A percentile compares a stretch with the other conserved stretches of the same genome.
phyloP scores from a whole-genome alignment of 2,329 filamentous ascomycete species.

The Fusarium foetens region DNA sequence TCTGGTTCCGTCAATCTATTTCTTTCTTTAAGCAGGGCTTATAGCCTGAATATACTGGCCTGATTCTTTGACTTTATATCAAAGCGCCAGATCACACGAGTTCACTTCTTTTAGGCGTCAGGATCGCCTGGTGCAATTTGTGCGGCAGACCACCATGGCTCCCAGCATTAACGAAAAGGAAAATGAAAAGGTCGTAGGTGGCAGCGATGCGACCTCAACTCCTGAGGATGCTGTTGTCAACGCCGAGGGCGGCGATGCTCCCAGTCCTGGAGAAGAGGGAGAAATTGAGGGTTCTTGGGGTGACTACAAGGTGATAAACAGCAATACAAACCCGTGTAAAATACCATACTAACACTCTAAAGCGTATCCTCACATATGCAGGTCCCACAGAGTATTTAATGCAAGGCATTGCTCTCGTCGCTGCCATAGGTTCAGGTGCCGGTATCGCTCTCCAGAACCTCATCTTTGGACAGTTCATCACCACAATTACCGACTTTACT shows the following conservation, averaged over 20 bases:
- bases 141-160: slow-evolving; percentile 16
- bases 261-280: slow-evolving; percentile 13
- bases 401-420: slow-evolving; percentile 44
- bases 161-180: slow-evolving; percentile 28
- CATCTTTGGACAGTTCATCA: slow-evolving; percentile 53
- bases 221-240: slow-evolving; percentile 16
- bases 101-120: not conserved
- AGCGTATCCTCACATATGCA: slow-evolving; percentile 49
- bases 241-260: slow-evolving; percentile 5
- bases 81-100: not conserved
- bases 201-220: slow-evolving; percentile 3
- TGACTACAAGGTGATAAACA: slow-evolving; percentile 36
- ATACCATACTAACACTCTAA: slow-evolving; percentile 7
- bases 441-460: slow-evolving; percentile 53
- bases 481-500: slow-evolving; percentile 49
- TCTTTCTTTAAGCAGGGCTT: not conserved
- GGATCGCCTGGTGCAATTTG: not conserved
- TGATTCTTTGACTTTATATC: not conserved
- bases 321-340: not conserved
- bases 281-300: slow-evolving; percentile 35
- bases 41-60: slow-evolving; percentile 8
- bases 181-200: slow-evolving; percentile 20
- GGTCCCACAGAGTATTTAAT: slow-evolving; percentile 44
- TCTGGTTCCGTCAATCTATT: not conserved
- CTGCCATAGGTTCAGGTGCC: slow-evolving; percentile 51